Percentiles rank a stretch among this genome's conserved stretches.
Conservation (phyloP, 75 land plant species). For the Selaginella moellendorffii region DNA sequence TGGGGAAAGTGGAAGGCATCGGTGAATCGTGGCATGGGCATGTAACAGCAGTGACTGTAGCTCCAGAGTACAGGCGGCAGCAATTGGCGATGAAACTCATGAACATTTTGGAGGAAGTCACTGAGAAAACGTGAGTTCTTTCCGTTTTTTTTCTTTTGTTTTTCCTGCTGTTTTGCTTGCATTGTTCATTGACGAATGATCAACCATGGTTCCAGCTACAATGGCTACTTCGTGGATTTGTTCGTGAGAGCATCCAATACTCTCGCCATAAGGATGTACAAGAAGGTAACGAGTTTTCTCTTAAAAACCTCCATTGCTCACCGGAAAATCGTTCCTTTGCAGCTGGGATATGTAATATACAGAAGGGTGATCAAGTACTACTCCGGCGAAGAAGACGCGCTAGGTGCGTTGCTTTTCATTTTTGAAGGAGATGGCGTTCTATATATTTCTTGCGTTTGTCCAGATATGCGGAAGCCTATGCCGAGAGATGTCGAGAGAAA, state of each 20-base stretch:
- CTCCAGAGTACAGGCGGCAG: conserved; percentile 82
- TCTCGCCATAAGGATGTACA: conserved; percentile 95
- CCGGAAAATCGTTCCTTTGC: background rate
- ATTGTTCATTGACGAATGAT: no score
- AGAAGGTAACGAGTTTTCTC: conserved; percentile 42
- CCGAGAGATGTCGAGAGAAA: conserved; percentile 87
- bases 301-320: background rate
- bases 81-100: conserved; percentile 89
- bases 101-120: conserved; percentile 79
- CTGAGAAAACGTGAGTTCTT: conserved; percentile 67
- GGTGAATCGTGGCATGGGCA: conserved; percentile 99
- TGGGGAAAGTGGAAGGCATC: conserved; percentile 98
- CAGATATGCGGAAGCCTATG: conserved; percentile 98
- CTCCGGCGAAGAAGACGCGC: conserved; percentile 95
- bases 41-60: conserved; percentile 95
- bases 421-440: background rate
- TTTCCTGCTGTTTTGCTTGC: no score
- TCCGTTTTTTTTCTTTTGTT: background rate
- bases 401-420: conserved; percentile 40
- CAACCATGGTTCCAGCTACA: conserved; percentile 40
- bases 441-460: background rate
- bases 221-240: conserved; percentile 92
- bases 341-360: conserved; percentile 92
- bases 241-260: conserved; percentile 96
- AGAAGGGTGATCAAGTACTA: conserved; percentile 85